Evolutionary conservation across 768 basidiomycete species (phyloP).

Genomic region (Leccinum disarticulatum): DNA sequence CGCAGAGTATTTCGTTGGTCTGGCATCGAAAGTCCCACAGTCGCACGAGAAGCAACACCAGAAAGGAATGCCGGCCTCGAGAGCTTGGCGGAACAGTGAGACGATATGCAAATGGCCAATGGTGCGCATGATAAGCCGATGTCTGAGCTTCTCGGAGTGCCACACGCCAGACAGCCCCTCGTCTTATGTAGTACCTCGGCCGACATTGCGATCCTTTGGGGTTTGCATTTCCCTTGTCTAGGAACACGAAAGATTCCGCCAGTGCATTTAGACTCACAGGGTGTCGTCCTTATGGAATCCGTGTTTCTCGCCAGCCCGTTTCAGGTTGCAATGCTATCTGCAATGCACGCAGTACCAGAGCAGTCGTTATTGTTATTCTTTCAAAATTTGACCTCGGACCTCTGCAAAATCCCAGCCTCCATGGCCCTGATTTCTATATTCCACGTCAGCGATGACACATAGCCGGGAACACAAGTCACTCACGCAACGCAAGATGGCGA

Average conservation of each 20-base stretch:
- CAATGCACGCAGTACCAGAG: not conserved
- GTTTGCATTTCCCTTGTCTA: too few relatives aligned
- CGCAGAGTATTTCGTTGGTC: not conserved
- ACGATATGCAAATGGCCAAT: not conserved
- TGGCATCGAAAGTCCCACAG: not conserved
- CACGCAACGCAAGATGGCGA: conserved; percentile 31
- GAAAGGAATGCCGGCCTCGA: not conserved
- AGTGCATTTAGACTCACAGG: not conserved
- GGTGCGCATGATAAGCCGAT: not conserved
- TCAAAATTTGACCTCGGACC: conserved; percentile 21
- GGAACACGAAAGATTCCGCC: too few relatives aligned
- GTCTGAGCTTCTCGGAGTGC: not conserved
- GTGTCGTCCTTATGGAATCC: not conserved
- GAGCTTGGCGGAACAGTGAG: not conserved
- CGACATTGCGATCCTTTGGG: not conserved
- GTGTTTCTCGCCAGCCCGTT: not conserved
- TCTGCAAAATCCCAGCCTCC: conserved; percentile 27
- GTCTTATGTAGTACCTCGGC: not conserved
- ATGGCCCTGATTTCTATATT: conserved; percentile 30
- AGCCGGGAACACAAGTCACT: conserved; percentile 5
- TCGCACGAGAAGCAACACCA: not conserved
- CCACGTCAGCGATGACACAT: not conserved
- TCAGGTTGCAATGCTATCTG: not conserved
- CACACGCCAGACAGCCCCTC: not conserved
- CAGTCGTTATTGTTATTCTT: not conserved